Evolutionary conservation across 2,329 filamentous ascomycete genomes (phyloP), one percentile per base, ranked within the genome.

Genomic region (Huntiella bhutanensis): DNA sequence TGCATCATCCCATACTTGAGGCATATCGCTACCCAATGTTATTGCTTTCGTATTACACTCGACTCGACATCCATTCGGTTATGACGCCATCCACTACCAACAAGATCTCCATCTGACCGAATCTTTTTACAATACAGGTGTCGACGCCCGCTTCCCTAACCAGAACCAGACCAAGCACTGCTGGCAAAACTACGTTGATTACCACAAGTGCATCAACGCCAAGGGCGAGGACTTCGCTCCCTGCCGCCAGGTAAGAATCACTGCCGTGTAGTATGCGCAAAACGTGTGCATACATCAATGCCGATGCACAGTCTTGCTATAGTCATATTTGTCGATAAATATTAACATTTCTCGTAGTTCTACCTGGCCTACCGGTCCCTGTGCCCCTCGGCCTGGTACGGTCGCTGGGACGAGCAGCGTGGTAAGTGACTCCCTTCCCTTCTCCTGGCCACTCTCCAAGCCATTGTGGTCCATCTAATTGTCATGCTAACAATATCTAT

Each of bases 131-230:
- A 15, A 10, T 41, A 42, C 43, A 95, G 91, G 91, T 73, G 93
- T 92, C 72, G 91, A 98, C 65, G 91, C 91, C 67, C 88, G 91
- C 66, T 98, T 96, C 73, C 91, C 91, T 62, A 94, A 98, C 75
- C 71, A 78, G 73, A 98, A 98, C 73, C 84, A 91, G 72, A 82
- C 87, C 69, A 95, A 95, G 82, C 87, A 98, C 78, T 98, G 91
- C 84, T 98, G 91, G 91, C 92, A 98, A 68, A 98, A 98, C 77
- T 98, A 98, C 70, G 91, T 98, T 71, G 91, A 98, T 69, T 96
- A 98, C 76, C 84, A 98, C 80, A 98, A 98, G 77, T 98, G 91
- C 74, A 86, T 95, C 67, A 72, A 80, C 63, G 88, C 87, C 69
- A 96, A 96, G 77, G 88, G 88, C 67, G 88, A 96, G 73, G 87